Conservation (phyloP, 2,329 filamentous ascomycete species). For the Diaporthe caulivora region DNA sequence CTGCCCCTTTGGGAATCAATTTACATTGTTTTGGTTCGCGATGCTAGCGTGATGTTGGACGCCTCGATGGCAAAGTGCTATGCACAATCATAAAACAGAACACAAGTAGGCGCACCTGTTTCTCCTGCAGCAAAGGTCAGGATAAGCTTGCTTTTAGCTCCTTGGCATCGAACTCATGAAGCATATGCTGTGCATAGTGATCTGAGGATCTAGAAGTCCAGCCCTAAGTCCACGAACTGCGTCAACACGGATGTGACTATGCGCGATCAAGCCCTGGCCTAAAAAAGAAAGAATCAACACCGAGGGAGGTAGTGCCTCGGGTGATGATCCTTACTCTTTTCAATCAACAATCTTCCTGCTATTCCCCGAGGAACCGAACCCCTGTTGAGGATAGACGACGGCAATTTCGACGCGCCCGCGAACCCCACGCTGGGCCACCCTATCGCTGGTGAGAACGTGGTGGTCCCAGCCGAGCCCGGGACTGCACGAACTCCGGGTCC, state of each 20-base stretch:
- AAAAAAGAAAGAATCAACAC: background rate
- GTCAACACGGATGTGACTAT: background rate
- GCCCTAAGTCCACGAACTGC: background rate
- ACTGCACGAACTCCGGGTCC: background rate
- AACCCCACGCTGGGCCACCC: background rate
- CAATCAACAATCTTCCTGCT: background rate
- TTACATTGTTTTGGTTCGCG: background rate
- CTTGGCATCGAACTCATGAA: background rate
- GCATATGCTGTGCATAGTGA: background rate
- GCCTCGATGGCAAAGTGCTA: background rate
- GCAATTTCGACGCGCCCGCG: background rate
- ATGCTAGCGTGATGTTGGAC: background rate
- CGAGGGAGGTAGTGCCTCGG: background rate
- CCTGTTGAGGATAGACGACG: background rate
- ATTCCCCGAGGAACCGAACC: background rate
- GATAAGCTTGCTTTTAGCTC: background rate
- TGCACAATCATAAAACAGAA: background rate
- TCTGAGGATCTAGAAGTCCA: background rate
- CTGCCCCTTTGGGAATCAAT: background rate
- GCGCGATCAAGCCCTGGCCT: background rate
- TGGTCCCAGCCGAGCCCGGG: background rate
- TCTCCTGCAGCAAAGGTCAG: background rate
- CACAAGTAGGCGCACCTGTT: background rate
- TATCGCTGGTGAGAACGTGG: background rate
- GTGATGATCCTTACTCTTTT: background rate